Evolutionary conservation across 192 early-diverging fungal species (phyloP).

Genomic region (Phycomyces nitens): DNA sequence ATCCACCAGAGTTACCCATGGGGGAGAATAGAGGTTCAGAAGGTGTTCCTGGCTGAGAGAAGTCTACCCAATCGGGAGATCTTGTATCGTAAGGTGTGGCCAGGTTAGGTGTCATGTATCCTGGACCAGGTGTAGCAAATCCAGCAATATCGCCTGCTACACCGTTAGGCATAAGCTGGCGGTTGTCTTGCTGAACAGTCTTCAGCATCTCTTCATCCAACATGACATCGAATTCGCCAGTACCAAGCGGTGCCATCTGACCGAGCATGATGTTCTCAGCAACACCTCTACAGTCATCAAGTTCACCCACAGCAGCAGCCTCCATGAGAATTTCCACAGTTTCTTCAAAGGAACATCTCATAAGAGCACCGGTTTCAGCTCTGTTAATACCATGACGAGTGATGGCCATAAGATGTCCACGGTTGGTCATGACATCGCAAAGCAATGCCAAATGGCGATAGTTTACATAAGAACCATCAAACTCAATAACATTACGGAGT

Average conservation of each 20-base stretch:
- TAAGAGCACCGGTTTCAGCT: slow-evolving; percentile 88
- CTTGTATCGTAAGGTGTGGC: slow-evolving; percentile 78
- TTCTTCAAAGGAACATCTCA: slow-evolving; percentile 97
- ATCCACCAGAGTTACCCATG: slow-evolving; percentile 71
- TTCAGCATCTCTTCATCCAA: slow-evolving; percentile 91
- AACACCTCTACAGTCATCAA: slow-evolving; percentile 95
- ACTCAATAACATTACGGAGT: slow-evolving; percentile 89
- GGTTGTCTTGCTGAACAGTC: slow-evolving; percentile 57
- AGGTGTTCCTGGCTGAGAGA: slow-evolving; percentile 62
- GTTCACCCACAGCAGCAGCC: slow-evolving; percentile 83
- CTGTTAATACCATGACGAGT: slow-evolving; percentile 98
- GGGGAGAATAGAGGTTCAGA: slow-evolving; percentile 84
- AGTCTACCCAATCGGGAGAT: slow-evolving; percentile 59
- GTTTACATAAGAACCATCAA: slow-evolving; percentile 96
- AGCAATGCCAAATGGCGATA: slow-evolving; percentile 95
- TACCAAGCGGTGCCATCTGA: slow-evolving; percentile 94
- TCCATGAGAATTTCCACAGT: slow-evolving; percentile 98
- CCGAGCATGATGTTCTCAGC: slow-evolving; percentile 97
- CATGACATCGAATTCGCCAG: slow-evolving; percentile 90
- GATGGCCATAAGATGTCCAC: slow-evolving; percentile 92
- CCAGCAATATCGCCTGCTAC: slow-evolving; percentile 46
- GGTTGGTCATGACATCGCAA: slow-evolving; percentile 94
- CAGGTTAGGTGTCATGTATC: slow-evolving; percentile 55
- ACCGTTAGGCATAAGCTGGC: slow-evolving; percentile 46
- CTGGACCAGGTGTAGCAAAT: slow-evolving; percentile 47